Evolutionary conservation across 306 rosid species (phyloP).

Genomic region (Vigna trinervia): DNA sequence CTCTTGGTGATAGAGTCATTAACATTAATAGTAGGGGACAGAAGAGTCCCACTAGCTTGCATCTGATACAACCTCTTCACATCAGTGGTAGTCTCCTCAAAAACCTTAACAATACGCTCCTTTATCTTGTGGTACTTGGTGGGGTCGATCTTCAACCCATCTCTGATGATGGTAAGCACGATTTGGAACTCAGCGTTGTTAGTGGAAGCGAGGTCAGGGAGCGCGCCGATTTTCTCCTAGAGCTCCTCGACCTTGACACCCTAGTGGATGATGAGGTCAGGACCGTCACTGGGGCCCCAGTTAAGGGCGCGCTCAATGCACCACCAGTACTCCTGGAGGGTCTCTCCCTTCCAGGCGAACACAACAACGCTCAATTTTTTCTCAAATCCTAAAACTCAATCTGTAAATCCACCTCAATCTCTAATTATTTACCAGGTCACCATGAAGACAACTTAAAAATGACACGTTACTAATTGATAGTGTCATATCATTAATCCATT

Average conservation of each 20-base stretch:
- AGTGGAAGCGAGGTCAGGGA: slow-evolving; percentile 78
- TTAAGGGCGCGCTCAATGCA: slow-evolving; percentile 51
- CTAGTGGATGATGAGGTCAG: slow-evolving; percentile 92
- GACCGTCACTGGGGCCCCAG: slow-evolving; percentile 88
- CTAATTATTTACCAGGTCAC: too few relatives aligned
- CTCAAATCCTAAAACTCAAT: too few relatives aligned
- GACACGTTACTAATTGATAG: too few relatives aligned
- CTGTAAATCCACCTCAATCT: too few relatives aligned
- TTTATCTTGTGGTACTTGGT: slow-evolving; percentile 66
- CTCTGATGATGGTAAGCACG: slow-evolving; percentile 76
- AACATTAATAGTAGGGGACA: slow-evolving; percentile 95
- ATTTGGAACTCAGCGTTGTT: slow-evolving; percentile 87
- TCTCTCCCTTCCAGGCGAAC: slow-evolving; percentile 96
- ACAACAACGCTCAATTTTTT: slow-evolving; percentile 61
- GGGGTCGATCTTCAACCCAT: slow-evolving; percentile 82
- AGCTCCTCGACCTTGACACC: slow-evolving; percentile 93
- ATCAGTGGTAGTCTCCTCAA: slow-evolving; percentile 96
- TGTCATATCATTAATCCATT: too few relatives aligned
- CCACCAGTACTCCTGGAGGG: slow-evolving; percentile 99
- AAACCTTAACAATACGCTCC: slow-evolving; percentile 85
- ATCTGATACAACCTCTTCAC: slow-evolving; percentile 96
- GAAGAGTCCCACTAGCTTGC: slow-evolving; percentile 73
- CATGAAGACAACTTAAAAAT: too few relatives aligned
- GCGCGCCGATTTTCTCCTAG: slow-evolving; percentile 57
- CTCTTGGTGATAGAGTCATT: slow-evolving; percentile 98